Base-by-base conservation (phyloP, 768 basidiomycete genomes). In the Suillus sp. region DNA sequence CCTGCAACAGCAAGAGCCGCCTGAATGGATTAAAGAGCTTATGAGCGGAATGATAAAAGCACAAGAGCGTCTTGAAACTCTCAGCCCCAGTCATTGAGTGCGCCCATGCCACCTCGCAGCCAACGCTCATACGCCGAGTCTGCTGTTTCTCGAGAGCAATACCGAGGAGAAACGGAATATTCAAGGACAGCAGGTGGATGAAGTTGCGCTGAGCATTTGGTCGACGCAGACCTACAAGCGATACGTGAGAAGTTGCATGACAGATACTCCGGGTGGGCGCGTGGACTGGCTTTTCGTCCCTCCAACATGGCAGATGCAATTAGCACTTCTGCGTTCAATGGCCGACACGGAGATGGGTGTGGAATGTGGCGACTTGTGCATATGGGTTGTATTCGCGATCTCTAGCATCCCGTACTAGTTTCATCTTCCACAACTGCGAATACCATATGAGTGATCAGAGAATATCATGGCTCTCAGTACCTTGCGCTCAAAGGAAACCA, bases 271-370 rank as follows among this genome's bases (percentile, higher is more conserved):
- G 13, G 84, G 83, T 30, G 91, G 89, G 5, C 83, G 85, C 35
- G 91, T 94, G 63, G 93, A 95, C 72, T 79, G 93, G 64, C 71
- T 94, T 62, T 94, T 94, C 69, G 93, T 95, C 3, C 93, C 93
- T 7, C 93, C 93, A 93, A 93, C 74, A 87, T 95, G 84, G 93
- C 93, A 22, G 93, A 95, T 76, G 92, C 92, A 20, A 93, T 95
- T 68, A 95, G 88, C 74, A 93, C 88, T 70, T 92, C 92, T 0
- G 92, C 93, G 51, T 94, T 90, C 74, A 90, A 94, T 74, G 92
- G 92, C 14, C 82, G 92, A 47, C 92, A 94, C 68, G 90, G 90
- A 5, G 92, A 93, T 75, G 92, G 92, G 0, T 89, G 89, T 73
- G 90, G 87, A 47, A 94, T 95, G 91, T 74, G n/a, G 55, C 55